phyloP scores from a whole-genome alignment of 768 basidiomycete genomes.

The Holtermannia corniformis region DNA sequence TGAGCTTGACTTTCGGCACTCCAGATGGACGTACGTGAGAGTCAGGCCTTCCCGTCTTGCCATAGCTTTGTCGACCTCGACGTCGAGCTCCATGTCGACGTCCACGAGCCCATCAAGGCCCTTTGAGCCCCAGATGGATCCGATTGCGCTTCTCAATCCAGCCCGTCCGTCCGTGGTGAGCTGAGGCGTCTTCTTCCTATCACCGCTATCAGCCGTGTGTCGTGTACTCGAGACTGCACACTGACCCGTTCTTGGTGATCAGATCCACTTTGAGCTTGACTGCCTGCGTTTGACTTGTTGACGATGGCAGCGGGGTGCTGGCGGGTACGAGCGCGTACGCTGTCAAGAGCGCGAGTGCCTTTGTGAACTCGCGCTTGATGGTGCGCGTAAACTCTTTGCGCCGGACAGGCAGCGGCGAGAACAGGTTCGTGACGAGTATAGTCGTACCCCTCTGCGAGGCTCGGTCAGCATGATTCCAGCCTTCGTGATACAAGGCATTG shows the following conservation, averaged over 20 bases:
- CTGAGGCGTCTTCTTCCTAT: constrained; percentile 49
- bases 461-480: neutral
- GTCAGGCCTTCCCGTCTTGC: constrained; percentile 45
- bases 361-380: constrained; percentile 76
- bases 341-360: constrained; percentile 67
- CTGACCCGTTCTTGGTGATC: constrained; percentile 57
- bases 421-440: constrained; percentile 59
- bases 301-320: constrained; percentile 22
- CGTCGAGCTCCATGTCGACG: constrained; percentile 59
- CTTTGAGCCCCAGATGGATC: constrained; percentile 76
- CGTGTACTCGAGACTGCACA: constrained; percentile 24
- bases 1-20: neutral
- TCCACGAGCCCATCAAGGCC: constrained; percentile 64
- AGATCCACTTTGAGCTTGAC: constrained; percentile 67
- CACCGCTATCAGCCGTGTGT: constrained; percentile 39
- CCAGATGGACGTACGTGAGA: constrained; percentile 19
- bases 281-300: constrained; percentile 41
- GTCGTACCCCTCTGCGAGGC: constrained; percentile 71
- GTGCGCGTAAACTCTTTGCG: constrained; percentile 85
- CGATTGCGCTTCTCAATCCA: constrained; percentile 55
- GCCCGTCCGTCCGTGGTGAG: constrained; percentile 63
- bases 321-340: constrained; percentile 79
- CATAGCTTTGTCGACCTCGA: constrained; percentile 55
- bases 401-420: constrained; percentile 75
- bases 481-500: neutral